Conservation (phyloP, 2,329 filamentous ascomycete species). For the Ophiostoma ips region DNA sequence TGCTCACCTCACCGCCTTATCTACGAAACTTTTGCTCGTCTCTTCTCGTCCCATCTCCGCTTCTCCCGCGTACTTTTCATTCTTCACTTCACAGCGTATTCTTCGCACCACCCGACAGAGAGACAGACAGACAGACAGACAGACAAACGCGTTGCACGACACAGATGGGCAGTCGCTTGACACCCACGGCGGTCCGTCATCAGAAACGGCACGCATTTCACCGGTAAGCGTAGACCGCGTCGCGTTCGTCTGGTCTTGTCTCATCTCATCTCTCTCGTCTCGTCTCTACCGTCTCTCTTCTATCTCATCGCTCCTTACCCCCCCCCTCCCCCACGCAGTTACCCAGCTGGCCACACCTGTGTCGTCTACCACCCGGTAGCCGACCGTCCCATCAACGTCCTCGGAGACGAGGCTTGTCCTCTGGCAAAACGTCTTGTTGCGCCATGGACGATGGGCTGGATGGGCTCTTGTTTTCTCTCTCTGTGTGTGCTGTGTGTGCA, state of each 20-base stretch:
- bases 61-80: no score
- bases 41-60: no score
- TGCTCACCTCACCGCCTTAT: neutral
- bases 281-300: neutral
- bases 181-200: no score
- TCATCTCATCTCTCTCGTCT: neutral
- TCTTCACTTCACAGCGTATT: no score
- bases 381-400: neutral
- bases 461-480: neutral
- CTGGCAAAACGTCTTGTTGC: neutral
- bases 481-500: neutral
- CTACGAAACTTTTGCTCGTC: neutral
- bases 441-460: neutral
- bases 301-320: neutral
- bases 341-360: neutral
- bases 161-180: no score
- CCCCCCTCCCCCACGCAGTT: neutral
- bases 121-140: no score
- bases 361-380: neutral
- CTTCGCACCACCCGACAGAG: no score
- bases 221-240: no score
- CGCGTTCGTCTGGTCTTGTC: no score
- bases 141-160: no score
- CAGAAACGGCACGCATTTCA: no score
- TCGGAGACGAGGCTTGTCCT: neutral